These are phyloP conservation scores for Pythium plurisporium DNA, from an alignment of 352 stramenopile species.

Conservation along the genomic window DNA sequence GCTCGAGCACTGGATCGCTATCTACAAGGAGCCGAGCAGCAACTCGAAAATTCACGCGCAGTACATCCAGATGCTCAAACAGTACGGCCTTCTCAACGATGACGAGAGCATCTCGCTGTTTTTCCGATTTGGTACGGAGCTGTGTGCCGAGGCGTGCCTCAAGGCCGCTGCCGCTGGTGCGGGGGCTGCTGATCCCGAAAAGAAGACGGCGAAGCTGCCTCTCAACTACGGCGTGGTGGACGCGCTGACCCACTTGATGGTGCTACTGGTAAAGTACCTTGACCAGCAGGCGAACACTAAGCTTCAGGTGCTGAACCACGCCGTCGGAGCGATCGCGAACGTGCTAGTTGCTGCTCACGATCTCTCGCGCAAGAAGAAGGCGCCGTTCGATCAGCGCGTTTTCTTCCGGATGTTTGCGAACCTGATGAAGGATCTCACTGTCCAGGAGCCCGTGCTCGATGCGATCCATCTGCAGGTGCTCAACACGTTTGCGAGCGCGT, in stretches of 20 bases:
- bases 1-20: conserved; percentile 97
- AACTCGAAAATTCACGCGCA: conserved; percentile 95
- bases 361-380: conserved; percentile 78
- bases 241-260: conserved; percentile 94
- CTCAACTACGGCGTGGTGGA: conserved; percentile 95
- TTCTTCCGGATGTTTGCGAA: conserved; percentile 99
- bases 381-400: conserved; percentile 95
- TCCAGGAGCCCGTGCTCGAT: conserved; percentile 91
- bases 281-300: conserved; percentile 78
- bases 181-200: conserved; percentile 24
- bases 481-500: conserved; percentile 95
- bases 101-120: conserved; percentile 98
- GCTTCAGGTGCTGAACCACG: conserved; percentile 93
- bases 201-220: conserved; percentile 35
- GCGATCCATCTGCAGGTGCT: conserved; percentile 93
- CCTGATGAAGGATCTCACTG: conserved; percentile 96
- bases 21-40: conserved; percentile 91
- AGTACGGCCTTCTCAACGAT: conserved; percentile 94
- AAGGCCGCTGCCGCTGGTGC: conserved; percentile 74
- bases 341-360: conserved; percentile 89
- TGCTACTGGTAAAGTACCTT: conserved; percentile 94
- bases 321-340: conserved; percentile 92
- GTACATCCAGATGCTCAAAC: conserved; percentile 96
- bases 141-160: conserved; percentile 96
- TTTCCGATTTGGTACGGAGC: conserved; percentile 93